Evolutionary conservation across 1,139 yeast genomes (phyloP), one percentile per base, ranked within the genome.

Genomic region (Taphrina pruni): DNA sequence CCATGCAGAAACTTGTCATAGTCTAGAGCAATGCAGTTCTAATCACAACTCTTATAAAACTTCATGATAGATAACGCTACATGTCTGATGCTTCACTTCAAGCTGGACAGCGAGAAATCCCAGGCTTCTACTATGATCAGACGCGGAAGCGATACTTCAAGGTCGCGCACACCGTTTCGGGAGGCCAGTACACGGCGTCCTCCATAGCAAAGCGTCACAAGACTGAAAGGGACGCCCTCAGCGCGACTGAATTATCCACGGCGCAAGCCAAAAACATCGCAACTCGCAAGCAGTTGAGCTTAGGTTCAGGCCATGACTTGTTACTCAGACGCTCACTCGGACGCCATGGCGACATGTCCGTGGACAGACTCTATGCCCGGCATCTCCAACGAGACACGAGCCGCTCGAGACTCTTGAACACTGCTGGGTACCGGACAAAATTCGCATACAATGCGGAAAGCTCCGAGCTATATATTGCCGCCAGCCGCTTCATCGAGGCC

Each of bases 101-200:
- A 32, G 26, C 12, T 2, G 58, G 60, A 38, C 60, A 38, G 17
- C 20, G 52, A 50, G 48, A 51, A 11, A 66, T 66, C 17, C 69
- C 69, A 4, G 69, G 69, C 43, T 66, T 48, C 50, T 60, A 52
- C 39, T 66, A 60, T 66, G 69, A 66, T 43, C 46, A 45, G 11
- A 57, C 45, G 38, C 48, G 51, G 20, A 60, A 46, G 21, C 20
- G 56, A 14, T 60, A 66, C 45, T 66, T 66, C 55, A 65, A 51
- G 45, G 35, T 65, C 17, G 61, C 60, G 8, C 67, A 64, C 60
- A 32, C 67, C 17, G 60, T 61, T 11, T 57, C 60, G 20, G 67
- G 67, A 7, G 62, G 62, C 21, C 39, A 45, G 14, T 58, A 58
- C 32, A 58, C 62, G 26, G 52, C 52, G 6, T 58, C 62, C 17